These are phyloP conservation scores for Pascua sp. DNA, from an alignment of 1,284 basidiomycete genomes.

Conservation along the genomic window DNA sequence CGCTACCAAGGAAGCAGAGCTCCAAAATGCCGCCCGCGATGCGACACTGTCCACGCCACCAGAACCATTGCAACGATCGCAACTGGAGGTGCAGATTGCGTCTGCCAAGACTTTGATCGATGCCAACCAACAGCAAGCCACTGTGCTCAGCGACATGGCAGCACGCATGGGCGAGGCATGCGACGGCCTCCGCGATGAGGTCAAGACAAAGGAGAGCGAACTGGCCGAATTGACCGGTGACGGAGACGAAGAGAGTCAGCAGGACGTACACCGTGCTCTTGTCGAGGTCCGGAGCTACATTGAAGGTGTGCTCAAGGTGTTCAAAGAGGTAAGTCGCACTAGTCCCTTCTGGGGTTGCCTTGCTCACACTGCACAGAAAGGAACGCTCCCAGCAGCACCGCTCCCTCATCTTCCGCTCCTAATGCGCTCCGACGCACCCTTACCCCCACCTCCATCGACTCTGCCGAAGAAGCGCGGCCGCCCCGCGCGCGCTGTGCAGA, in stretches of 20 bases:
- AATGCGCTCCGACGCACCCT: background rate
- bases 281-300: constrained; percentile 14
- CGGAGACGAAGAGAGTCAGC: background rate
- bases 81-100: constrained; percentile 6
- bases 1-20: constrained; percentile 15
- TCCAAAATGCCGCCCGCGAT: background rate
- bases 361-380: constrained; percentile 11
- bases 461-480: constrained; percentile 24
- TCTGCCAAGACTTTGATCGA: constrained; percentile 9
- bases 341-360: background rate
- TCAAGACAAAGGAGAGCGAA: constrained; percentile 7
- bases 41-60: background rate
- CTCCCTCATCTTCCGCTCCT: constrained; percentile 11
- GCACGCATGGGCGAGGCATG: constrained; percentile 6
- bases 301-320: constrained; percentile 19
- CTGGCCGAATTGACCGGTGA: constrained; percentile 4
- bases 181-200: background rate
- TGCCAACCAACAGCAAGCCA: background rate
- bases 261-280: constrained; percentile 4
- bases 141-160: constrained; percentile 15
- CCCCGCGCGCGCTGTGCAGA: constrained; percentile 14
- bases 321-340: constrained; percentile 17
- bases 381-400: constrained; percentile 17
- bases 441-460: constrained; percentile 7
- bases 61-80: too few species aligned